Evolutionary conservation across 75 land plant species (phyloP), one percentile per base, ranked within the genome.

Genomic region (Larix kaempferi): DNA sequence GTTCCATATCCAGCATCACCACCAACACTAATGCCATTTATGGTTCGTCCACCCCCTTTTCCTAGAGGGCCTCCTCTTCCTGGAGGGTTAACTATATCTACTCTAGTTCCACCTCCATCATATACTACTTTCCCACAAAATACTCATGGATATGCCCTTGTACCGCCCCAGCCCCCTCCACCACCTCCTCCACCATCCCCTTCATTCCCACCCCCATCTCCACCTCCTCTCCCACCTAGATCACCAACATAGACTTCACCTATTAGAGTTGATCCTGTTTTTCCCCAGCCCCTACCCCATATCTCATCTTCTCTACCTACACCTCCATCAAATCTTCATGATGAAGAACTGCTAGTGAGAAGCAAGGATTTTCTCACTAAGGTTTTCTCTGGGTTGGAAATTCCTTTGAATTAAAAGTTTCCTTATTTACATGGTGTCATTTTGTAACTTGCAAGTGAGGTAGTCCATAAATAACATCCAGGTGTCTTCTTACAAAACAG

Each of bases 121-220:
- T 79, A 77, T 15, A 62, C 67, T 66, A 75, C 73, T 71, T 25
- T 59, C 13, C 76, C 82, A 61, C 16, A 78, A 3, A 35, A 54
- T 10, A 80, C 58, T 14, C 75, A 25, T 59, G 82, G 60, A 63
- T 79, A 84, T 26, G 61, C 80, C 39, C 65, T 79, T 44, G 82
- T 79, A 16, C 83, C 83, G 5, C 78, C 84, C 4, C 64, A 73
- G 27, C 59, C 82, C 23, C 69, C 85, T n/a, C 56, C 39, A 25
- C 35, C 72, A 6, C 72, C 72, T 8, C 72, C 72, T 19, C 72
- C 72, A 5, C 72, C 39, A 19, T 41, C 72, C 12, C 29, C 72
- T 19, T 76, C 79, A 64, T 66, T 79, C n/a, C 79, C 86, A 56
- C 88, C 87, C 14, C 59, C 74, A 2, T 78, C 67, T 64, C 89